Conservation (phyloP, 164 flowering plant genomes). For the Annona cherimola region DNA sequence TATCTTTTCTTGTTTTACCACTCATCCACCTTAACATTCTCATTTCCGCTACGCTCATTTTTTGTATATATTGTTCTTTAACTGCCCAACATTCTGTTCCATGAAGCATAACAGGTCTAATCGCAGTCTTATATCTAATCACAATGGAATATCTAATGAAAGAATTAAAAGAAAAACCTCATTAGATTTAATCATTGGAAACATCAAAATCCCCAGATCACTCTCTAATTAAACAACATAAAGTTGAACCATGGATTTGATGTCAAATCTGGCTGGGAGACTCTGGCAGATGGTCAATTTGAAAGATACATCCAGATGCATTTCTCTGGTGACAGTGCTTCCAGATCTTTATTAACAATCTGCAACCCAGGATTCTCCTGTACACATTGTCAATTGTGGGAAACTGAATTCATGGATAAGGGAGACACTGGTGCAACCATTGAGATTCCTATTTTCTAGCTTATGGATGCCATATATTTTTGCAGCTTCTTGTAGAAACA, state of each 20-base stretch:
- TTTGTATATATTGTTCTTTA: too few species aligned
- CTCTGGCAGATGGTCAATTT: background rate
- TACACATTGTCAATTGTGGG: background rate
- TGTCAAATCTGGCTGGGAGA: background rate
- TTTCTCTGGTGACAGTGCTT: background rate
- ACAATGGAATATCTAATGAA: background rate
- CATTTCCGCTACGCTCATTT: too few species aligned
- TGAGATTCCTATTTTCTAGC: background rate
- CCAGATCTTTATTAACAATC: background rate
- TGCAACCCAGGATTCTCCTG: background rate
- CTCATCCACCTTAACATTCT: too few species aligned
- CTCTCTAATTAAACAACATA: too few species aligned
- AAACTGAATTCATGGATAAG: background rate
- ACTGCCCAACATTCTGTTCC: too few species aligned
- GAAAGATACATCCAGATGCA: background rate
- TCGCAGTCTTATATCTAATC: too few species aligned
- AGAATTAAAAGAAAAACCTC: too few species aligned
- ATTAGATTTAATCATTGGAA: too few species aligned
- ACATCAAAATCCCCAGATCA: too few species aligned
- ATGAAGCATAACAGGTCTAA: too few species aligned
- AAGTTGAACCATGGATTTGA: too few species aligned
- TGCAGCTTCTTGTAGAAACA: slow-evolving; percentile 87
- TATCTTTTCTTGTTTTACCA: too few species aligned
- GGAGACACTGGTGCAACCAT: background rate
- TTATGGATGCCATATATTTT: background rate